A percentile compares a stretch with the other conserved stretches of the same genome.
phyloP scores from a whole-genome alignment of 441 rosid genomes.

The Gossypium gossypioides region DNA sequence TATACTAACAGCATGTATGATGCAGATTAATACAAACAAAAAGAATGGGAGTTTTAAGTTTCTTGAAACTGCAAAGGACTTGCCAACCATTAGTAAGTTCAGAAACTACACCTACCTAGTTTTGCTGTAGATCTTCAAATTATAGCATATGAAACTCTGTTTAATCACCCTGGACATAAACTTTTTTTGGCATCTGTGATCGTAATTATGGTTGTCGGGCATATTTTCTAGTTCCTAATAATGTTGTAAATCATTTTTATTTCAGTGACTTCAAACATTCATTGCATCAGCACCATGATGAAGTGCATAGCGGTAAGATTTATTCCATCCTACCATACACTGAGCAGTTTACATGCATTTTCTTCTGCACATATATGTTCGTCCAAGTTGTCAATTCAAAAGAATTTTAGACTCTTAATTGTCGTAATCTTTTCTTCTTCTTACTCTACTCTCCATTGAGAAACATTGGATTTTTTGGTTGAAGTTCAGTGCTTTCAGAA shows the following conservation, averaged over 20 bases:
- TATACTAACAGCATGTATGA: constrained; percentile 10
- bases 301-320: constrained; percentile 87
- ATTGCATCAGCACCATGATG: constrained; percentile 80
- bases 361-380: background rate
- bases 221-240: constrained; percentile 15
- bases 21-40: constrained; percentile 42
- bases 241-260: constrained; percentile 10
- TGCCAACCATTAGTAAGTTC: constrained; percentile 80
- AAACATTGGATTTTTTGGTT: background rate
- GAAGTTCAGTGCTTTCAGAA: background rate
- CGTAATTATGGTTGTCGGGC: background rate
- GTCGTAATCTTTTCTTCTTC: background rate
- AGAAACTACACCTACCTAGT: background rate
- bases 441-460: background rate
- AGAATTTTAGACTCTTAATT: background rate
- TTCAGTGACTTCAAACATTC: constrained; percentile 70
- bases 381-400: background rate
- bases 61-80: constrained; percentile 68
- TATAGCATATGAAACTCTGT: background rate
- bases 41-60: constrained; percentile 54
- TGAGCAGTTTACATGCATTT: background rate
- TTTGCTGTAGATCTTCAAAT: background rate
- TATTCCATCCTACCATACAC: background rate
- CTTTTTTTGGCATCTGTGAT: background rate
- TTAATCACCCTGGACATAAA: background rate